A percentile compares a stretch with the other conserved stretches of the same genome.
Conservation (phyloP, 108 stramenopile genomes). For the Skeletonema potamos region DNA sequence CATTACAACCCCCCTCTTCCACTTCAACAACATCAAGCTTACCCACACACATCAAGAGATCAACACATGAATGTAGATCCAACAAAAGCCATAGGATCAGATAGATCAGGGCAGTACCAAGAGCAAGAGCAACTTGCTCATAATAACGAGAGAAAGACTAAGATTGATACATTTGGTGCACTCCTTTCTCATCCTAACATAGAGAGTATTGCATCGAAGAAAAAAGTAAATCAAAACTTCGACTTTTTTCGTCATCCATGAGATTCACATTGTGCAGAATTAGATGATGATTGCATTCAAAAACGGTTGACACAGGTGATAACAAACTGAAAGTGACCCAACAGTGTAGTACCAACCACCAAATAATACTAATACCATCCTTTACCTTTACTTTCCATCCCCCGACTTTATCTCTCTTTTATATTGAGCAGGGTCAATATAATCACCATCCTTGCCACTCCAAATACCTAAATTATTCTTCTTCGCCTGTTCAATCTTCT, state of each 20-base stretch:
- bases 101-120: not conserved
- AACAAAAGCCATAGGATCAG: not conserved
- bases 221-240: not conserved
- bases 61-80: not conserved
- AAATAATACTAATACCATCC: no score
- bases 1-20: not conserved
- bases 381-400: not conserved
- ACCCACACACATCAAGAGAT: not conserved
- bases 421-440: conserved; percentile 47
- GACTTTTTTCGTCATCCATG: not conserved
- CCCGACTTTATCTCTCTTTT: conserved; percentile 33
- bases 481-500: conserved; percentile 32
- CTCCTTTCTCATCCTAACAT: not conserved
- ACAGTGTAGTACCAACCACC: not conserved
- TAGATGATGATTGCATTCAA: not conserved
- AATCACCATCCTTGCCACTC: conserved; percentile 25
- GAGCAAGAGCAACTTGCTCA: not conserved
- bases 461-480: conserved; percentile 40
- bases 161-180: not conserved
- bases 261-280: not conserved
- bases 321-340: not conserved
- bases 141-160: not conserved
- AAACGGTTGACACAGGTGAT: not conserved
- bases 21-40: not conserved
- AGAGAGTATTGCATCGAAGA: not conserved